Conservation (phyloP, 2,329 filamentous ascomycete genomes). For the Colletotrichum tabaci region DNA sequence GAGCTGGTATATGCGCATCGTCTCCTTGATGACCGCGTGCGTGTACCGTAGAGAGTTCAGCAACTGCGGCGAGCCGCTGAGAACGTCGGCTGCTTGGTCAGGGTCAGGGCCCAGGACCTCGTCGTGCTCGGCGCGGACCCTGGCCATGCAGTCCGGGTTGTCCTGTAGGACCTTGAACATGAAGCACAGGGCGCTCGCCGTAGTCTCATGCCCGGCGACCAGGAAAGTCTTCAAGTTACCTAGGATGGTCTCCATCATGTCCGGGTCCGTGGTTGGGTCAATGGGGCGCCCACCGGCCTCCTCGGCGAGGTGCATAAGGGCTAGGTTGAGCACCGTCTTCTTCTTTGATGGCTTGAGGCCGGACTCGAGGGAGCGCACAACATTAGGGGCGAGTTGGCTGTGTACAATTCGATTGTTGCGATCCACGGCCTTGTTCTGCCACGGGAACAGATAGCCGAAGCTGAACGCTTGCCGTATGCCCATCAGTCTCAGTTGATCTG, state of each 20-base stretch:
- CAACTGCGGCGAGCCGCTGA: constrained; percentile 45
- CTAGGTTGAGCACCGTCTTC: constrained; percentile 28
- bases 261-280: constrained; percentile 5
- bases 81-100: constrained; percentile 42
- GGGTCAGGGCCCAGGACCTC: constrained; percentile 50
- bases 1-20: constrained; percentile 51
- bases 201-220: constrained; percentile 57
- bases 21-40: constrained; percentile 55
- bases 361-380: constrained; percentile 16
- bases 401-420: constrained; percentile 15
- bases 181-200: constrained; percentile 52
- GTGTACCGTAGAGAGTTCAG: constrained; percentile 55
- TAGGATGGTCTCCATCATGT: constrained; percentile 47
- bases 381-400: constrained; percentile 13
- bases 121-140: constrained; percentile 55
- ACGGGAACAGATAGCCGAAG: constrained; percentile 52
- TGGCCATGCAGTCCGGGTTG: constrained; percentile 49
- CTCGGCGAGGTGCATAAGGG: constrained; percentile 18
- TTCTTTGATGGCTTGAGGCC: constrained; percentile 27
- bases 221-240: constrained; percentile 54
- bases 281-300: constrained; percentile 4
- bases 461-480: constrained; percentile 50
- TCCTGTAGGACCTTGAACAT: constrained; percentile 50
- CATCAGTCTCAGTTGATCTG: constrained; percentile 25
- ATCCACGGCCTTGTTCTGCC: constrained; percentile 28